Evolutionary conservation across 192 early-diverging fungal species (phyloP).

Genomic region (Backusella morwellensis): DNA sequence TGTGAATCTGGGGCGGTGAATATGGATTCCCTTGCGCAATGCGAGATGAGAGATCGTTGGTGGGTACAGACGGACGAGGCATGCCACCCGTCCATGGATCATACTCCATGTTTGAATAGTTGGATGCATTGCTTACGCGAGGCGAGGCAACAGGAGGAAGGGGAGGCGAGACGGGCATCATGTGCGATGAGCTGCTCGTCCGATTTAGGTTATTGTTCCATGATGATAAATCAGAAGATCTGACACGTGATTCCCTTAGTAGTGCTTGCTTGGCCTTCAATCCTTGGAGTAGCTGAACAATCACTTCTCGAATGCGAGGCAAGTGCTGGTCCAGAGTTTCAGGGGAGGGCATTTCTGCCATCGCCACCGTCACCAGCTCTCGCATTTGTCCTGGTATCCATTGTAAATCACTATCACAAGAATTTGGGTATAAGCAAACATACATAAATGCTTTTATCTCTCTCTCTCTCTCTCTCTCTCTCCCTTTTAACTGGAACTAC

Average conservation of each 20-base stretch:
- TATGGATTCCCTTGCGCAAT: neutral
- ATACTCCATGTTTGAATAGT: slow-evolving; percentile 8
- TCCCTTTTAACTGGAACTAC: neutral
- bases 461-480: neutral
- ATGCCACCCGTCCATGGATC: slow-evolving; percentile 26
- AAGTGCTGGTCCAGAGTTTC: slow-evolving; percentile 30
- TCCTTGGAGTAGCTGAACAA: slow-evolving; percentile 35
- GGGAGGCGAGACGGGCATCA: neutral
- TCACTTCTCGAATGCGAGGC: slow-evolving; percentile 38
- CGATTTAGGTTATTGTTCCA: slow-evolving; percentile 7
- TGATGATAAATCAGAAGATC: neutral
- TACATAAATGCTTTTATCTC: neutral
- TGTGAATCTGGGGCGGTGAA: neutral
- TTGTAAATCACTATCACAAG: slow-evolving; percentile 10
- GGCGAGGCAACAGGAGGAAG: slow-evolving; percentile 1
- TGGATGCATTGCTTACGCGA: neutral
- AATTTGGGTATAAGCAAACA: neutral
- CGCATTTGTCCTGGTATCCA: slow-evolving; percentile 26
- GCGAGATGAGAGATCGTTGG: slow-evolving; percentile 14
- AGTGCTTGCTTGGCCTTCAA: slow-evolving; percentile 28
- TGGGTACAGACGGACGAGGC: slow-evolving; percentile 14
- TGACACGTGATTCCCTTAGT: slow-evolving; percentile 5
- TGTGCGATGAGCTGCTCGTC: neutral
- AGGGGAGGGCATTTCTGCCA: slow-evolving; percentile 21
- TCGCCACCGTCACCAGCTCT: slow-evolving; percentile 8